Base-by-base conservation (phyloP, 2,329 filamentous ascomycete species). In the Microdochium trichocladiopsis region DNA sequence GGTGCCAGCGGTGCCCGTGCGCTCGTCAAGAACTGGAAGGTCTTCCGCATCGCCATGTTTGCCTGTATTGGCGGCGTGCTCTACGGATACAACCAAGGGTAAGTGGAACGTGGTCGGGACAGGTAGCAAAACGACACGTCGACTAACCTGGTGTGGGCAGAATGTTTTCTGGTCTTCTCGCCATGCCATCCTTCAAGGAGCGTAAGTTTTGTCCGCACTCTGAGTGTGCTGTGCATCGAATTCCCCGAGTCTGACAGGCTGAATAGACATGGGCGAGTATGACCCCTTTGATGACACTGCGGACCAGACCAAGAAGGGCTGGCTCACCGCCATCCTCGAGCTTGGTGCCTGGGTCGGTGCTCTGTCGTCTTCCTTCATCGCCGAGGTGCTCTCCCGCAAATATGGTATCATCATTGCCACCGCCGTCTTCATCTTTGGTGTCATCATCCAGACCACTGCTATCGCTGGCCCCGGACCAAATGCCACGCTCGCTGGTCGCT, bases 321-420 rank as follows among this genome's bases (percentile, higher is more conserved):
- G 79, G 79, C 63, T 84, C 4, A 82, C 79, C 1, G 75, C 86
- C 2, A 89, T 90, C 57, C 79, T 91, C 24, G 86, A 90, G 63
- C 78, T 91, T 2, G 87, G 87, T 50, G 87, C 87, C 45, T 91
- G 87, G 87, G 63, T 89, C n/a, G 88, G 88, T 36, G 81, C 84
- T 0, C 67, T 92, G 2, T 73, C 86, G 41, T 87, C 82, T 2
- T 84, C 87, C 1, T 86, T 86, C 61, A 66, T 90, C n/a, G 87
- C 87, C 18, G 87, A 91, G 62, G 73, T 77, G 3, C 65, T 84
- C 49, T 87, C 83, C 2, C 77, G 88, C 48, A 90, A 90, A 65
- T 84, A 85, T 56, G 79, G 81, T 6, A 83, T 90, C 52, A 67
- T 90, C 16, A 75, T 88, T 31, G 84, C 84, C 11, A 81, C 80